phyloP scores from a whole-genome alignment of 1,139 yeast species.

The Yamadazyma sp. region DNA sequence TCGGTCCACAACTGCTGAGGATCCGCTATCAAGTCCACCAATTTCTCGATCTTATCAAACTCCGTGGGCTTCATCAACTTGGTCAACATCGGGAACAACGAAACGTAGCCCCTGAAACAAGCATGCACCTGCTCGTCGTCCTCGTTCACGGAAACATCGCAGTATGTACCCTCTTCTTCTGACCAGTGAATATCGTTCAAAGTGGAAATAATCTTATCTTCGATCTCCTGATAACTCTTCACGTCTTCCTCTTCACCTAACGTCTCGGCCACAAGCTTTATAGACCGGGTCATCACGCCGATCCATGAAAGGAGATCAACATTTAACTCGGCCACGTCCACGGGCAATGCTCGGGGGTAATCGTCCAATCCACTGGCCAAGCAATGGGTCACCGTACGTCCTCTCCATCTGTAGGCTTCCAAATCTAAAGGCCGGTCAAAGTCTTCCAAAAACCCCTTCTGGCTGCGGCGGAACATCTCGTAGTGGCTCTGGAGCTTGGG shows the following conservation, averaged over 20 bases:
- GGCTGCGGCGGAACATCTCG: constrained; percentile 83
- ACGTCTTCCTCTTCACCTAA: constrained; percentile 62
- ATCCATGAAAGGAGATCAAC: constrained; percentile 92
- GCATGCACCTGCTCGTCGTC: constrained; percentile 64
- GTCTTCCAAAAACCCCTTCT: constrained; percentile 71
- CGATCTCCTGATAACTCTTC: constrained; percentile 49
- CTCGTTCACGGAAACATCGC: constrained; percentile 80
- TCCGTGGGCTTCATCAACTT: constrained; percentile 58
- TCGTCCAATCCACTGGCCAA: constrained; percentile 95
- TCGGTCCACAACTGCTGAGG: constrained; percentile 76
- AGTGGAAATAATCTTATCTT: constrained; percentile 57
- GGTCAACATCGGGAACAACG: constrained; percentile 82
- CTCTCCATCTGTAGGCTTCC: constrained; percentile 93
- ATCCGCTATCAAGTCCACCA: constrained; percentile 61
- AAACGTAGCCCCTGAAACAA: constrained; percentile 87
- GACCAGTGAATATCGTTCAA: constrained; percentile 82
- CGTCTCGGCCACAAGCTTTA: constrained; percentile 72
- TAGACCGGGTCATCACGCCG: constrained; percentile 85
- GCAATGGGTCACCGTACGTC: constrained; percentile 82
- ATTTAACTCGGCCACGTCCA: constrained; percentile 86
- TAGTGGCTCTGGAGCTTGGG: constrained; percentile 78
- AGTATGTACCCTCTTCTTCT: constrained; percentile 61
- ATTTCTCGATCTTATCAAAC: constrained; percentile 47
- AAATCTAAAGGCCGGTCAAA: constrained; percentile 57
- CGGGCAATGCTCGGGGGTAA: constrained; percentile 82